These are phyloP conservation scores for Aureobasidium sp. DNA, from an alignment of 2,329 filamentous ascomycete species.

Conservation along the genomic window DNA sequence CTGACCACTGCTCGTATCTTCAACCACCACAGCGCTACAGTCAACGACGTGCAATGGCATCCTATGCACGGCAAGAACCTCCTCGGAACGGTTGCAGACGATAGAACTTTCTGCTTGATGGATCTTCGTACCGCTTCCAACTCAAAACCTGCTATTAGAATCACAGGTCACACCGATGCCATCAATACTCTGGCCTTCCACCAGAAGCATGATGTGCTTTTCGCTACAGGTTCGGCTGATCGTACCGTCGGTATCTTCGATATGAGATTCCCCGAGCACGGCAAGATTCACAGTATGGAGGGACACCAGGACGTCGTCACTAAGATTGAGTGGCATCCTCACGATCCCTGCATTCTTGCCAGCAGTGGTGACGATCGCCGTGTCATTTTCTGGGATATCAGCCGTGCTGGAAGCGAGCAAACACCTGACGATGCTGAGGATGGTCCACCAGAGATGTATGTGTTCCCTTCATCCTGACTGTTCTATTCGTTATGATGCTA, in stretches of 20 bases:
- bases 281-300: constrained; percentile 83
- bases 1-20: constrained; percentile 69
- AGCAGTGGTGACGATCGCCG: constrained; percentile 89
- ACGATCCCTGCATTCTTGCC: constrained; percentile 78
- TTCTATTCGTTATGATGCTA: constrained; percentile 17
- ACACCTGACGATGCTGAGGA: constrained; percentile 91
- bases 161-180: constrained; percentile 78
- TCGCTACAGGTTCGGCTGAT: constrained; percentile 90
- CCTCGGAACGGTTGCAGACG: constrained; percentile 91
- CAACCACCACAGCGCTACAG: constrained; percentile 80
- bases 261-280: constrained; percentile 59
- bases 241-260: constrained; percentile 96
- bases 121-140: constrained; percentile 66
- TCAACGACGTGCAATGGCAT: constrained; percentile 96
- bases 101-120: constrained; percentile 85
- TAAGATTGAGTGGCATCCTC: constrained; percentile 89
- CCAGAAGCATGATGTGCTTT: constrained; percentile 76
- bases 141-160: constrained; percentile 44
- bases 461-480: background rate
- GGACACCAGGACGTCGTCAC: constrained; percentile 86
- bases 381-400: constrained; percentile 94
- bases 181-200: constrained; percentile 97
- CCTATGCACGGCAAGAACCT: constrained; percentile 69
- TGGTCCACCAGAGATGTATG: constrained; percentile 86
- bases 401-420: constrained; percentile 87